Evolutionary conservation across 805 yeast genomes (phyloP).

Genomic region (Yarrowia keelungensis): DNA sequence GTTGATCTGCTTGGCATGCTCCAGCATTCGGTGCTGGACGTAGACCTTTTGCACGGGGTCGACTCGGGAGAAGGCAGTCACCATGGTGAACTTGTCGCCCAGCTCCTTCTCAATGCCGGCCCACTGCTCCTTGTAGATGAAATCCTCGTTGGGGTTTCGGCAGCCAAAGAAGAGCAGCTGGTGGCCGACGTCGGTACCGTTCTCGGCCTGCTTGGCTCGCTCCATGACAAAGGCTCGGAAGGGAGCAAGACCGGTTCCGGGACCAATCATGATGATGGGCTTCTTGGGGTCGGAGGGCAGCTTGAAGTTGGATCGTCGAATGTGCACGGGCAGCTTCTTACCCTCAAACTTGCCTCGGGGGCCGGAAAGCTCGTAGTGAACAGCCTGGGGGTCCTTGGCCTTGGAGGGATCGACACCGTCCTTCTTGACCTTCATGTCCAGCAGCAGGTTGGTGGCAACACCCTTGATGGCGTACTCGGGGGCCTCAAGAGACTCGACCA

Average conservation of each 20-base stretch:
- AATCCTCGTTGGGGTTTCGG: slow-evolving; percentile 80
- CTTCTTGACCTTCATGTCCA: slow-evolving; percentile 68
- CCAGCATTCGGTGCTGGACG: slow-evolving; percentile 79
- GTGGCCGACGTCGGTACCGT: slow-evolving; percentile 68
- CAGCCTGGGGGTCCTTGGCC: slow-evolving; percentile 50
- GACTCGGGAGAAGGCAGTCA: slow-evolving; percentile 91
- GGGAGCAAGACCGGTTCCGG: slow-evolving; percentile 99
- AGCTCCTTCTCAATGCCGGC: slow-evolving; percentile 40
- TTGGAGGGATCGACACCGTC: slow-evolving; percentile 54
- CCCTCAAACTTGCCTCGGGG: slow-evolving; percentile 68
- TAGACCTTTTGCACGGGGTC: slow-evolving; percentile 63
- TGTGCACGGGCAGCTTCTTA: slow-evolving; percentile 83
- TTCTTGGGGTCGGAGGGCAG: slow-evolving; percentile 82
- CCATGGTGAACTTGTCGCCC: slow-evolving; percentile 51
- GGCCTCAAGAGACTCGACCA: slow-evolving; percentile 71
- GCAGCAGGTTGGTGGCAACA: slow-evolving; percentile 87
- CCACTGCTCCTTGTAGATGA: slow-evolving; percentile 91
- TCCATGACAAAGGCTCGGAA: slow-evolving; percentile 95
- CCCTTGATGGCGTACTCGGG: slow-evolving; percentile 63
- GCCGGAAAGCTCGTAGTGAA: slow-evolving; percentile 77
- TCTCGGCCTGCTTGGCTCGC: slow-evolving; percentile 64
- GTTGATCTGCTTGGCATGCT: slow-evolving; percentile 57
- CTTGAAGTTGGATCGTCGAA: slow-evolving; percentile 93
- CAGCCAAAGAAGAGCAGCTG: slow-evolving; percentile 86
- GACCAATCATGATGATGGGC: slow-evolving; percentile 93